Evolutionary conservation across 2,329 filamentous ascomycete species (phyloP).

Genomic region (Colletotrichum siamense): DNA sequence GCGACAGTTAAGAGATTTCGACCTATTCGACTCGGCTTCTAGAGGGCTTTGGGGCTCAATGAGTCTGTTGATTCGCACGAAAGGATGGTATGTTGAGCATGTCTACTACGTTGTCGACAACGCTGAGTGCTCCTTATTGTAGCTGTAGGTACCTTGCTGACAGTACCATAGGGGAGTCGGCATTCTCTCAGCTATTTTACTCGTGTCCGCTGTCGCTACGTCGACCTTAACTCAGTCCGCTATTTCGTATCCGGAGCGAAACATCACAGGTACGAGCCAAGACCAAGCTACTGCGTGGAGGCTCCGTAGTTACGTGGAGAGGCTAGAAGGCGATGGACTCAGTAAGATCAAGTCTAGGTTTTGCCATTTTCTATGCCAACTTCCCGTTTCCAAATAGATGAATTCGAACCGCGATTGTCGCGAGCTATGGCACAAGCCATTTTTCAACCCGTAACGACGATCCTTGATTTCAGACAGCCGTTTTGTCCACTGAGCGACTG

Average conservation of each 20-base stretch:
- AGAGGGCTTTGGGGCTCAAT: conserved; percentile 16
- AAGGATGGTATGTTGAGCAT: too few species aligned
- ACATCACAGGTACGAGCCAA: background rate
- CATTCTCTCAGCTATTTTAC: background rate
- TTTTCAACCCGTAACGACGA: background rate
- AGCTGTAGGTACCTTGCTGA: too few species aligned
- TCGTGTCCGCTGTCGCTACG: background rate
- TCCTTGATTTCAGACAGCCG: background rate
- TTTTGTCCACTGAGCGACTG: background rate
- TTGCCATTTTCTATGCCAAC: too few species aligned
- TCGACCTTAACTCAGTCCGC: background rate
- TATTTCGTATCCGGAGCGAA: background rate
- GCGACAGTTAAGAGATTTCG: conserved; percentile 24
- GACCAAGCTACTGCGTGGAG: too few species aligned
- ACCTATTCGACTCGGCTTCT: conserved; percentile 26
- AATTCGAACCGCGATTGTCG: background rate
- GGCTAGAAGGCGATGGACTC: too few species aligned
- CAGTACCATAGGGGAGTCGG: too few species aligned
- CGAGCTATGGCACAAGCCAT: background rate
- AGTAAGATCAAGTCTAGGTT: background rate
- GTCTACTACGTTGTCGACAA: too few species aligned
- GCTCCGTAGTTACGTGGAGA: too few species aligned
- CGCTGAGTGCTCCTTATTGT: too few species aligned
- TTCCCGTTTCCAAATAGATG: too few species aligned
- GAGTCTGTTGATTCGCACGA: background rate